Conservation (phyloP, 2,329 filamentous ascomycete species). For the Venturiaceae sp. region DNA sequence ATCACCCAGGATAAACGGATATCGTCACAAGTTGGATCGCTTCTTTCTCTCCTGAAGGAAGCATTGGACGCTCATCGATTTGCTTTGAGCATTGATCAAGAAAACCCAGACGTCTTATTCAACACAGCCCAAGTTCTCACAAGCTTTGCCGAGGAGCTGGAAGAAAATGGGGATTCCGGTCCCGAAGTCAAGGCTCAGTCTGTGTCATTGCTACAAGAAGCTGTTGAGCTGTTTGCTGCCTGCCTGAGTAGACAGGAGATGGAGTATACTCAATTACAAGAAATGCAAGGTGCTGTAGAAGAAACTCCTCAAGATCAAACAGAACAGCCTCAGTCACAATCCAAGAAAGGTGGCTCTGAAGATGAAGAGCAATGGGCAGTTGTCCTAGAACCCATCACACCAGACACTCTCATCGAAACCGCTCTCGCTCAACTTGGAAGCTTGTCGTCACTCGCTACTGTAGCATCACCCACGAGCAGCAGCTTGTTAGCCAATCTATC, state of each 20-base stretch:
- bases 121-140: slow-evolving; percentile 63
- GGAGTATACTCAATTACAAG: slow-evolving; percentile 31
- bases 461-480: slow-evolving; percentile 39
- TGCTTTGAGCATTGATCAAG: slow-evolving; percentile 48
- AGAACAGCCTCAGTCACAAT: not conserved
- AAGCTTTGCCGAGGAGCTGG: slow-evolving; percentile 51
- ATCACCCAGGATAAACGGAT: slow-evolving; percentile 58
- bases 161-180: slow-evolving; percentile 39
- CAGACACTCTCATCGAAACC: slow-evolving; percentile 57
- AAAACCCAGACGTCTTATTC: slow-evolving; percentile 60
- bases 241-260: slow-evolving; percentile 35
- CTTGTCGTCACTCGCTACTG: slow-evolving; percentile 35
- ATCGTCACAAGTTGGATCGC: slow-evolving; percentile 45
- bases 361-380: slow-evolving; percentile 53
- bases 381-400: slow-evolving; percentile 57
- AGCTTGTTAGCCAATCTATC: slow-evolving; percentile 47
- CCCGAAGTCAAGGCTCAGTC: slow-evolving; percentile 35
- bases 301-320: slow-evolving; percentile 9
- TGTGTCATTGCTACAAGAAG: slow-evolving; percentile 47
- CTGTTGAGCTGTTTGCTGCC: slow-evolving; percentile 48
- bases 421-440: slow-evolving; percentile 50
- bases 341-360: slow-evolving; percentile 15
- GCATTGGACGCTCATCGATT: slow-evolving; percentile 55
- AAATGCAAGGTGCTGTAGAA: slow-evolving; percentile 19
- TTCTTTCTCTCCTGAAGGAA: slow-evolving; percentile 46